Percentiles rank a stretch among this genome's conserved stretches.
Evolutionary conservation across 495 filamentous ascomycete species (phyloP).

Genomic region (Cercophora samala): DNA sequence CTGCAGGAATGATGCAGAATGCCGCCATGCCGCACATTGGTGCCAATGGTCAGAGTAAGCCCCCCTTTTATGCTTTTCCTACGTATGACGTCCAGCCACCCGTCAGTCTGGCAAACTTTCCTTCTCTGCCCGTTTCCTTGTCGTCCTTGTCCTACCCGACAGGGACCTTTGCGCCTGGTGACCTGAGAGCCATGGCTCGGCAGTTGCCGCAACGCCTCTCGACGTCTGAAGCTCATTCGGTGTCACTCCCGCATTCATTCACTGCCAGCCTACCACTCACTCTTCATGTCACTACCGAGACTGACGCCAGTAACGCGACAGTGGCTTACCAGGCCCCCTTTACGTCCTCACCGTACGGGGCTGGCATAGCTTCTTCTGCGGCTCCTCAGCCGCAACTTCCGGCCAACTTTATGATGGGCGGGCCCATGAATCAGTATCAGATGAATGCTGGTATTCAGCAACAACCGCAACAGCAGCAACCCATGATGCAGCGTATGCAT

Average conservation of each 20-base stretch:
- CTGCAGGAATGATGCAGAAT: slow-evolving; percentile 55
- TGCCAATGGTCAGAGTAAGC: slow-evolving; percentile 52
- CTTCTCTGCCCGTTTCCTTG: slow-evolving; percentile 8
- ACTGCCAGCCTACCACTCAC: not conserved
- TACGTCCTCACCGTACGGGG: slow-evolving; percentile 49
- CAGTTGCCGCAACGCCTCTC: slow-evolving; percentile 10
- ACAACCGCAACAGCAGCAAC: slow-evolving; percentile 36
- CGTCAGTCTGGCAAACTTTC: slow-evolving; percentile 7
- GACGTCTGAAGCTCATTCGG: not conserved
- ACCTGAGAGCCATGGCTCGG: slow-evolving; percentile 3
- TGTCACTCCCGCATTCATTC: slow-evolving; percentile 2
- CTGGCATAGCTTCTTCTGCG: slow-evolving; percentile 41
- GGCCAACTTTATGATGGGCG: slow-evolving; percentile 49
- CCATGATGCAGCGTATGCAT: slow-evolving; percentile 48
- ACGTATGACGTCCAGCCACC: slow-evolving; percentile 13
- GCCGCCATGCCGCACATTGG: slow-evolving; percentile 51
- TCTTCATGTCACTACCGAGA: slow-evolving; percentile 15
- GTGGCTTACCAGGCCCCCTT: slow-evolving; percentile 55
- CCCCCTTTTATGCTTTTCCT: slow-evolving; percentile 15
- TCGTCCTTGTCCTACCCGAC: slow-evolving; percentile 19
- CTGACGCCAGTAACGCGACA: slow-evolving; percentile 28
- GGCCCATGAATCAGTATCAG: slow-evolving; percentile 39
- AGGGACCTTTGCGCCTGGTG: not conserved
- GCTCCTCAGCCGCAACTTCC: slow-evolving; percentile 45
- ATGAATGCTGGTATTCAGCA: slow-evolving; percentile 41